A percentile compares a stretch with the other conserved stretches of the same genome.
These are phyloP conservation scores for Pythium sukuiense DNA, from an alignment of 352 stramenopile species.

Conservation along the genomic window DNA sequence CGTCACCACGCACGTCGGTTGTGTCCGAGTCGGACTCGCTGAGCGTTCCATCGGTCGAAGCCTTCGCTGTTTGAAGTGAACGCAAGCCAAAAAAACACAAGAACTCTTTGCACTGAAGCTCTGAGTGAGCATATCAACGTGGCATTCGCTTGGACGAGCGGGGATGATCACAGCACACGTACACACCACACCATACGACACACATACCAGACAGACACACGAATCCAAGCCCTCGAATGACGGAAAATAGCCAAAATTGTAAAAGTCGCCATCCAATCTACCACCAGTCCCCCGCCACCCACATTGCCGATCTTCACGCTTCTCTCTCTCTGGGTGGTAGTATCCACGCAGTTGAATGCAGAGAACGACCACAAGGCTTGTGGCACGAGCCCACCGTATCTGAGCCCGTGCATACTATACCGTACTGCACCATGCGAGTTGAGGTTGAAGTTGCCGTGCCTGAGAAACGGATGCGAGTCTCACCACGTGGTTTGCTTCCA, in stretches of 20 bases:
- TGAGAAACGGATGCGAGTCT: neutral
- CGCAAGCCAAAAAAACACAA: neutral
- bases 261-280: slow-evolving; percentile 1
- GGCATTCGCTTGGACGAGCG: neutral
- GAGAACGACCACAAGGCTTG: too few species aligned
- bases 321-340: neutral
- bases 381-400: too few species aligned
- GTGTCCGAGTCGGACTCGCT: slow-evolving; percentile 25
- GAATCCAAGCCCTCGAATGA: neutral
- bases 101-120: neutral
- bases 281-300: neutral
- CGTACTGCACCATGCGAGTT: neutral
- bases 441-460: neutral
- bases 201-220: neutral
- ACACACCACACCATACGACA: neutral
- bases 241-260: slow-evolving; percentile 3
- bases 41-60: slow-evolving; percentile 7
- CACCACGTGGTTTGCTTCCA: neutral
- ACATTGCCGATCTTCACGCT: neutral
- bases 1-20: slow-evolving; percentile 23
- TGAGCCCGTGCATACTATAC: too few species aligned
- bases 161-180: neutral
- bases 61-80: neutral
- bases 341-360: too few species aligned
- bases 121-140: neutral